A percentile compares a stretch with the other conserved stretches of the same genome.
phyloP scores from a whole-genome alignment of 768 basidiomycete genomes.

The Termitomyces sp. region DNA sequence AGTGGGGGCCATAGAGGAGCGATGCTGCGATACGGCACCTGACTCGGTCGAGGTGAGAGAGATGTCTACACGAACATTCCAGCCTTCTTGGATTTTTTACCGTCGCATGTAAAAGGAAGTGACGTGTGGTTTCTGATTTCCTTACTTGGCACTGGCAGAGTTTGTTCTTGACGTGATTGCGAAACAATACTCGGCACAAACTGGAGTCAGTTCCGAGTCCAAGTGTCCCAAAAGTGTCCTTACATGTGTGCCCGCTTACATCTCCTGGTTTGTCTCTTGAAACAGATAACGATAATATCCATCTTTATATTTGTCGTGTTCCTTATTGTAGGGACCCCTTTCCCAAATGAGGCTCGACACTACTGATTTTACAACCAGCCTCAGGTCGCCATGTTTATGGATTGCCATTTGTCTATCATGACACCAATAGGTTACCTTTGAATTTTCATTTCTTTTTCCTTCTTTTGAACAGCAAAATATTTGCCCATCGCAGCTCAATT shows the following conservation, averaged over 20 bases:
- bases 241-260: not conserved
- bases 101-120: not conserved
- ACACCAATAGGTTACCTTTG: not conserved
- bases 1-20: not conserved
- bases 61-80: not conserved
- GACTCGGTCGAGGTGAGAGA: not conserved
- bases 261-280: not conserved
- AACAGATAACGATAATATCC: too few relatives aligned
- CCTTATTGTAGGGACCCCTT: not conserved
- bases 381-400: not conserved
- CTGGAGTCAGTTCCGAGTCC: not conserved
- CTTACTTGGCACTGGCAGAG: not conserved
- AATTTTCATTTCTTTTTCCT: not conserved
- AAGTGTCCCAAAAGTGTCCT: not conserved
- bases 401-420: not conserved
- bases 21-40: not conserved
- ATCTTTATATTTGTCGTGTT: not conserved
- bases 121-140: not conserved
- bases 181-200: not conserved
- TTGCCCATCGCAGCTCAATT: not conserved
- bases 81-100: not conserved
- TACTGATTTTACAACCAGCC: not conserved
- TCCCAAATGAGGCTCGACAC: not conserved
- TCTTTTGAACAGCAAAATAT: not conserved
- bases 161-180: slow-evolving; percentile 1